Base-by-base conservation (phyloP, 768 basidiomycete genomes). In the Tephrocybe sp. region DNA sequence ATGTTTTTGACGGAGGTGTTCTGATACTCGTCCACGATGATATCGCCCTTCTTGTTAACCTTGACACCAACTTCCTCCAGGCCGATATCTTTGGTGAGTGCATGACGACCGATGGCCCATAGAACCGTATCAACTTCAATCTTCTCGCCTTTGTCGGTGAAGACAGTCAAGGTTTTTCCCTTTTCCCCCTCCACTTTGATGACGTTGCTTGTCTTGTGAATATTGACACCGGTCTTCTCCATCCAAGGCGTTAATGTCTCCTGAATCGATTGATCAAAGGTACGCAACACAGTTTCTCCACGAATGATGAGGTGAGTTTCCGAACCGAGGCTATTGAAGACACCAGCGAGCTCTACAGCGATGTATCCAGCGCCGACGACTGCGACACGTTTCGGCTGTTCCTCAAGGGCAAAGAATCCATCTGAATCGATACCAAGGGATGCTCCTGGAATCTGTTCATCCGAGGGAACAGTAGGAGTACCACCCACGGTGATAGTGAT, bases 301-400 rank as follows among this genome's bases (percentile, higher is more conserved):
- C 97, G 87, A 58, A 98, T 98, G 66, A 98, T 67, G 57, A 98
- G 69, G 64, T 98, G 94, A 7, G 93, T 94, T 69, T 98, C 92
- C 28, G 86, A 80, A 18, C 95, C 93, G 48, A 97, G 83, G 6
- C 90, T 78, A 68, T 98, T 83, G 70, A 99, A 83, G 47, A 99
- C 83, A 16, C 97, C 97, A 4, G 96, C 92, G 38, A 99, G 83
- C 69, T 99, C 97, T 53, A 98, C 91, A 15, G 94, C 94, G 58
- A 99, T 98, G 67, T 99, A 99, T 1, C 97, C 97, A 12, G 97
- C 97, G 38, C 97, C 97, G 35, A 98, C 86, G 47, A 98, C 87
- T 3, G 87, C 95, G 25, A 97, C 94, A 50, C 93, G 83, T 69
- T 87, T 91, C 8, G 97, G 97, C 66, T 96, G 93, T 44, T 87